Evolutionary conservation across 2,329 filamentous ascomycete genomes (phyloP), one percentile per base, ranked within the genome.

Genomic region (Calycina marina): DNA sequence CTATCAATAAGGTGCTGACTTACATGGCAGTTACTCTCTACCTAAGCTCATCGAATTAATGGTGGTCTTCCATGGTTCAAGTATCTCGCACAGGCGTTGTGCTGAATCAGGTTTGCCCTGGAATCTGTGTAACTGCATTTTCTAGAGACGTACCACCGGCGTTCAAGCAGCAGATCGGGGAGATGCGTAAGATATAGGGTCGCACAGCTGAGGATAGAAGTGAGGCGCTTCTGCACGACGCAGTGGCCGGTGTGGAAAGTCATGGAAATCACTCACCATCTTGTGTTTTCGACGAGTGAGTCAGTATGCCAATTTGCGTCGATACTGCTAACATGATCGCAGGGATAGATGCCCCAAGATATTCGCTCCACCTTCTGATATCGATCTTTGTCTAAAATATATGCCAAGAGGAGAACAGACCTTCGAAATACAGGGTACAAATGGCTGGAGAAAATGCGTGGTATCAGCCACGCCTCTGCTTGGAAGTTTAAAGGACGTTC

Each of bases 191-290:
- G 14, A 16, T 36, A 18, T 34, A 38, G 18, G 48, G 45, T 3
- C 38, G 49, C n/a, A 49, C 43, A 2, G 47, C 49, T 0, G 50
- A 54, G 30, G 40, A 39, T 9, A 48, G 51, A n/a, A 52, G 49
- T 27, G 38, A 51, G 4, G 52, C 49, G 11, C 35, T 54, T 14
- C 26, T 54, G 16, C 37, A 49, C 31, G 51, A 35, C 4, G 40
- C 38, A 10, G 41, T 46, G 15, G 48, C 34, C 8, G 48, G 43
- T 2, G 40, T 45, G 17, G 41, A 51, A 4, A 47, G 43, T 22
- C 51, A 53, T 34, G 50, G 48, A 9, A 22, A 27, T 15, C 35
- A 35, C 16, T 28, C 35, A 8, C 15, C 28, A 18, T 25, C 33
- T 28, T 42, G 39, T 17, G 32, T 32, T 13, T 31, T 42, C 17